Conservation (phyloP, 352 stramenopile genomes). For the Phytophthora gonapodyides region DNA sequence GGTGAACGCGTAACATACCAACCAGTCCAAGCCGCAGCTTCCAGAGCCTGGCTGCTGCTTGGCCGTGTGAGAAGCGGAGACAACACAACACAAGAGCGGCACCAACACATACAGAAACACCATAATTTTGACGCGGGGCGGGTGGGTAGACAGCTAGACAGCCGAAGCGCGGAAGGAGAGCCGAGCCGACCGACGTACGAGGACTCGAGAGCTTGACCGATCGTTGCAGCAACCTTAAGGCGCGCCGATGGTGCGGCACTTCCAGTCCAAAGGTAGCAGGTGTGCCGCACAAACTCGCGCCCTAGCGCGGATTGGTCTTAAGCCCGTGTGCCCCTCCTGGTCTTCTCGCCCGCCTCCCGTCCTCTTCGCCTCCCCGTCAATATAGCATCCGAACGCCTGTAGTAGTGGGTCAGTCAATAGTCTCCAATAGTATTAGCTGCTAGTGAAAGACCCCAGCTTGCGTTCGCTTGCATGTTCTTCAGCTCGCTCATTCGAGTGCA, state of each 20-base stretch:
- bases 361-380: slow-evolving; percentile 39
- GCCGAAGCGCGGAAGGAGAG: slow-evolving; percentile 16
- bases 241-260: slow-evolving; percentile 21
- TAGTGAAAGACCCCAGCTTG: too few species aligned
- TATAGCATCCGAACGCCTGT: slow-evolving; percentile 34
- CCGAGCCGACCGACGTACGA: slow-evolving; percentile 8
- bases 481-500: too few species aligned
- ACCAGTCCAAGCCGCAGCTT: slow-evolving; percentile 10
- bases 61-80: slow-evolving; percentile 24
- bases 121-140: slow-evolving; percentile 33
- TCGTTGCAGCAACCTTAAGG: slow-evolving; percentile 29
- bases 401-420: slow-evolving; percentile 33
- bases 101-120: slow-evolving; percentile 33
- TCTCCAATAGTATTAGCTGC: slow-evolving; percentile 20
- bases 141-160: slow-evolving; percentile 18
- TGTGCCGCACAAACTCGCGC: slow-evolving; percentile 17
- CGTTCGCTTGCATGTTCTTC: too few species aligned
- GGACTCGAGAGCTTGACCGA: slow-evolving; percentile 18
- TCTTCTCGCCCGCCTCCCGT: slow-evolving; percentile 22
- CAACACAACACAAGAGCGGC: slow-evolving; percentile 22
- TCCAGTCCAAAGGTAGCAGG: slow-evolving; percentile 42
- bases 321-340: slow-evolving; percentile 11
- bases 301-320: slow-evolving; percentile 30
- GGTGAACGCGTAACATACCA: slow-evolving; percentile 73
- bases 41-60: slow-evolving; percentile 11